Evolutionary conservation across 768 basidiomycete species (phyloP).

Genomic region (Suillus hirtellus): DNA sequence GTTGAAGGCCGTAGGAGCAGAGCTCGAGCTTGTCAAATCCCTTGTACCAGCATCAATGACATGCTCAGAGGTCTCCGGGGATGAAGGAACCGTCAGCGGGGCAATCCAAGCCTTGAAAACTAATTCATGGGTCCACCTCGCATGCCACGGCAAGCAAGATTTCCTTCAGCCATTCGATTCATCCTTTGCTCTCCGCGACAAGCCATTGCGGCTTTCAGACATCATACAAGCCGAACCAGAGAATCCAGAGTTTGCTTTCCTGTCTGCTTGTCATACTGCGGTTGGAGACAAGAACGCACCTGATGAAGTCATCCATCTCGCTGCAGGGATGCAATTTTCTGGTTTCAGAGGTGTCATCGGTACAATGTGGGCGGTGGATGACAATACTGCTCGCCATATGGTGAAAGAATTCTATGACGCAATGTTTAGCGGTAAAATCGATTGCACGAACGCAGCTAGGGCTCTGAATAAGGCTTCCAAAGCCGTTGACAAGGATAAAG

Average conservation of each 20-base stretch:
- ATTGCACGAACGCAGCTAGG: conserved; percentile 21
- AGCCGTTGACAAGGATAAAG: conserved; percentile 18
- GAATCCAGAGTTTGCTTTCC: conserved; percentile 31
- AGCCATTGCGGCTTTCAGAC: conserved; percentile 22
- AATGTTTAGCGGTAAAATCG: conserved; percentile 16
- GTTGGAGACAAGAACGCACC: conserved; percentile 23
- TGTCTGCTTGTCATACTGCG: conserved; percentile 37
- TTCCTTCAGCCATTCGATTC: conserved; percentile 27
- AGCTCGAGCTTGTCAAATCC: conserved; percentile 24
- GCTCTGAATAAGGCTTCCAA: conserved; percentile 25
- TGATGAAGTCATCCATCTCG: conserved; percentile 37
- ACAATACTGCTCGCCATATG: conserved; percentile 21
- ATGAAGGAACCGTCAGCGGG: conserved; percentile 16
- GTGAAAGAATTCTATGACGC: conserved; percentile 25
- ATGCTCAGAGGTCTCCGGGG: conserved; percentile 16
- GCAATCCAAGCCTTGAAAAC: conserved; percentile 18
- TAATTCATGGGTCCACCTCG: conserved; percentile 32
- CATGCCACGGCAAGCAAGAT: conserved; percentile 32
- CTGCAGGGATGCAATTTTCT: conserved; percentile 36
- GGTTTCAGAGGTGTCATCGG: conserved; percentile 38
- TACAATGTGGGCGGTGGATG: conserved; percentile 36
- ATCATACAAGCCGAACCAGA: conserved; percentile 20
- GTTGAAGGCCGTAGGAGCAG: conserved; percentile 19
- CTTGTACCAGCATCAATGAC: conserved; percentile 19
- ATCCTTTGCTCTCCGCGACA: conserved; percentile 26